Base-by-base conservation (phyloP, 1,284 basidiomycete species). In the Inonotus obliquus region DNA sequence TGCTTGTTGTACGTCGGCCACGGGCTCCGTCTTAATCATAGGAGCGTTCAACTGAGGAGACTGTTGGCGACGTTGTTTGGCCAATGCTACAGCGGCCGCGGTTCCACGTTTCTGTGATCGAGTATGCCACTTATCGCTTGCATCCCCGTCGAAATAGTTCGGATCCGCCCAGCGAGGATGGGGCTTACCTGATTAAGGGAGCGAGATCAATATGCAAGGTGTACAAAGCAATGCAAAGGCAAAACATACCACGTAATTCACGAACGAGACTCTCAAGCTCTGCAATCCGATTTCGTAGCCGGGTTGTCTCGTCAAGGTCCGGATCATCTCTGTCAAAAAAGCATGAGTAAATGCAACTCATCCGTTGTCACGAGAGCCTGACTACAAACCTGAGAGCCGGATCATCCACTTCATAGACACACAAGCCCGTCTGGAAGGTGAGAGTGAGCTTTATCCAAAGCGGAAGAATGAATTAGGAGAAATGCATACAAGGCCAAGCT, bases 331-430 rank as follows among this genome's bases (percentile, higher is more conserved):
- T 93, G 73, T 51, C 59, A 47, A 25, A 52, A 53, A 11, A 25
- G 54, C 49, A n/a, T 53, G 29, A 54, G 59, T 55, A n/a, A n/a
- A 54, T 56, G 44, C 37, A n/a, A 35, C 55, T 32, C 54, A 47
- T 25, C n/a, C n/a, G 29, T 19, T 29, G 56, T 55, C 11, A 25
- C 14, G 38, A 47, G 39, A 51, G 61, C 13, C n/a, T n/a, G n/a
- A n/a, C n/a, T n/a, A 75, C 82, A 68, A 68, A 91, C 91, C 89
- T 81, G 57, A 91, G 77, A 10, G 89, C 85, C 13, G 90, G 88
- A 74, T 95, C 92, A 72, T 94, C 93, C 62, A 94, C 90, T 71
- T 95, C 92, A 69, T 95, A 95, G 0, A 95, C 92, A 71, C 92
- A 95, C 19, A 94, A 86, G 44, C 92, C 93, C 21, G 92, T 95